Percentiles rank a stretch among this genome's conserved stretches.
phyloP scores from a whole-genome alignment of 129 eudicot genomes.

The Flaveria sonorensis region DNA sequence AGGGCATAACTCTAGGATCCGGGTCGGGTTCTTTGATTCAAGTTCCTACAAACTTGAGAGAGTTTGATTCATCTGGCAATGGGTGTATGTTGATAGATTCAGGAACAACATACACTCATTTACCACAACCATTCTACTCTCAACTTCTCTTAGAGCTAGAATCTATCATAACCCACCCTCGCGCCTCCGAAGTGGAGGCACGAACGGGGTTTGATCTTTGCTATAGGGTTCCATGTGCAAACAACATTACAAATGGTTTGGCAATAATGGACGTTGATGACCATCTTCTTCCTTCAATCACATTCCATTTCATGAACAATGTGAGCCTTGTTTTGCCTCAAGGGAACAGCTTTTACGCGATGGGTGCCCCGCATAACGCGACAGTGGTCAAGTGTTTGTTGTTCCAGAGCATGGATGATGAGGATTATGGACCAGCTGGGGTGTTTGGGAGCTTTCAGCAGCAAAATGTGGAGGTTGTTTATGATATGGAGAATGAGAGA shows the following conservation, averaged over 20 bases:
- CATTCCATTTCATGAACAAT: slow-evolving; percentile 73
- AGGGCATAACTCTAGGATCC: slow-evolving; percentile 53
- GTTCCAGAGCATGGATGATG: slow-evolving; percentile 65
- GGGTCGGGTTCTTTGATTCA: slow-evolving; percentile 29
- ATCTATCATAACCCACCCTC: slow-evolving; percentile 48
- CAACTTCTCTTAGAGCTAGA: slow-evolving; percentile 47
- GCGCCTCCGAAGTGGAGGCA: slow-evolving; percentile 51
- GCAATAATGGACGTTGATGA: slow-evolving; percentile 38
- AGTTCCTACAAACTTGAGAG: slow-evolving; percentile 61
- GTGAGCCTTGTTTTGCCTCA: slow-evolving; percentile 62
- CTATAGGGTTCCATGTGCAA: slow-evolving; percentile 55
- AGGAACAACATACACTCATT: slow-evolving; percentile 78
- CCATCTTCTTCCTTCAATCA: slow-evolving; percentile 57
- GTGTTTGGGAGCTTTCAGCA: slow-evolving; percentile 83
- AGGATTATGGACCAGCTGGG: slow-evolving; percentile 63
- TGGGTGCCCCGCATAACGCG: slow-evolving; percentile 60
- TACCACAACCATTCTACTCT: slow-evolving; percentile 65
- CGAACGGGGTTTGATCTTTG: slow-evolving; percentile 66
- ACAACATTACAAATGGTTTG: slow-evolving; percentile 32
- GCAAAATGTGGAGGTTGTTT: slow-evolving; percentile 77
- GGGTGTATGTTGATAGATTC: slow-evolving; percentile 82
- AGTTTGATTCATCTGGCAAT: slow-evolving; percentile 59
- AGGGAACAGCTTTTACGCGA: slow-evolving; percentile 59
- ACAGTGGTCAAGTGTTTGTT: slow-evolving; percentile 66
- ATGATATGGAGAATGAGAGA: slow-evolving; percentile 73